Conservation (phyloP, 495 filamentous ascomycete species). For the Penicillium arizonense region DNA sequence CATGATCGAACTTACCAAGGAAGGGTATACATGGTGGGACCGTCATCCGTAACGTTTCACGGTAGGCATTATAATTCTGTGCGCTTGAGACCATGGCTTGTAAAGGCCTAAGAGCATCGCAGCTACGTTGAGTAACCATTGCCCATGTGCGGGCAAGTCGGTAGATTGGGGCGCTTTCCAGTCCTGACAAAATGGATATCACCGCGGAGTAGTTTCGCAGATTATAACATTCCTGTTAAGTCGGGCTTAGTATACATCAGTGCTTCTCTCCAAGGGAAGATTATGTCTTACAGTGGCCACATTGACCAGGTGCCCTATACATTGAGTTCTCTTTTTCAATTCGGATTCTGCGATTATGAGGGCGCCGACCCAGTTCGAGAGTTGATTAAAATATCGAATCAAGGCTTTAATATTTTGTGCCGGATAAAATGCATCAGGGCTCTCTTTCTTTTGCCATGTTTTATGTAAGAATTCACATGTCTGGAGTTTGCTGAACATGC, state of each 20-base stretch:
- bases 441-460: constrained; percentile 81
- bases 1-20: constrained; percentile 61
- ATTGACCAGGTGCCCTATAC: constrained; percentile 90
- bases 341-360: constrained; percentile 88
- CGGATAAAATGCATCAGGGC: constrained; percentile 68
- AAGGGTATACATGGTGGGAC: constrained; percentile 94
- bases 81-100: constrained; percentile 84
- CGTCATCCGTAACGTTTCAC: constrained; percentile 76
- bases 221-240: constrained; percentile 69
- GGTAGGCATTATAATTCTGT: constrained; percentile 90
- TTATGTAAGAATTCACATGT: constrained; percentile 87
- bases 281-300: constrained; percentile 71
- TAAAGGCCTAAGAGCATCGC: constrained; percentile 70
- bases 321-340: constrained; percentile 84
- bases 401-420: constrained; percentile 85
- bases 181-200: constrained; percentile 88
- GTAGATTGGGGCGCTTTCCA: constrained; percentile 84
- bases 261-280: background rate
- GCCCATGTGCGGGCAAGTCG: constrained; percentile 86
- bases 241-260: background rate
- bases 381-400: constrained; percentile 90
- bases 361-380: constrained; percentile 95
- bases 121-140: constrained; percentile 73
- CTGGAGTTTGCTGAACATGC: constrained; percentile 80
- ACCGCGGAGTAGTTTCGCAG: constrained; percentile 93